phyloP scores from a whole-genome alignment of 768 basidiomycete species.

The Clavulina sp. region DNA sequence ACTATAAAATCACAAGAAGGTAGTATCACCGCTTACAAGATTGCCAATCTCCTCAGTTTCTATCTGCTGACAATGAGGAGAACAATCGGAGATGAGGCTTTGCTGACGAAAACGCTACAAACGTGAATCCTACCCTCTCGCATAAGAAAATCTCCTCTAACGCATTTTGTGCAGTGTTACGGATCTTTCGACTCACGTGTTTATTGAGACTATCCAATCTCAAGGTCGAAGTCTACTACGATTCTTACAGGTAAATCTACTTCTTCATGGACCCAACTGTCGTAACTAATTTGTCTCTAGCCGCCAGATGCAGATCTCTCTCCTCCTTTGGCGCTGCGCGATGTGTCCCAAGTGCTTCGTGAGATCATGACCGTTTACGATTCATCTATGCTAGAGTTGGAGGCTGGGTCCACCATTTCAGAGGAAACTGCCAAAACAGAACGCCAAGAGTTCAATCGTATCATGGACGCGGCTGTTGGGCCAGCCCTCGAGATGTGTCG shows the following conservation, averaged over 20 bases:
- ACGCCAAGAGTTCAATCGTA: slow-evolving; percentile 32
- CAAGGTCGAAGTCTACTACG: slow-evolving; percentile 48
- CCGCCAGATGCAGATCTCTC: slow-evolving; percentile 41
- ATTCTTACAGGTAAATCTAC: slow-evolving; percentile 25
- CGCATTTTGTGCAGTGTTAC: slow-evolving; percentile 39
- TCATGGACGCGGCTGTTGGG: slow-evolving; percentile 71
- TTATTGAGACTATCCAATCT: slow-evolving; percentile 73
- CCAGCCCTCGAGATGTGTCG: slow-evolving; percentile 66
- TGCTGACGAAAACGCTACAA: slow-evolving; percentile 55
- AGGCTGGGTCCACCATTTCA: slow-evolving; percentile 22
- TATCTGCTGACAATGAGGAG: slow-evolving; percentile 84
- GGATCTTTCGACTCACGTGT: slow-evolving; percentile 60
- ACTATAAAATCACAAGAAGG: slow-evolving; percentile 89
- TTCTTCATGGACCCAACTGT: background rate
- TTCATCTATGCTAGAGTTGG: slow-evolving; percentile 60
- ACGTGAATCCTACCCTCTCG: slow-evolving; percentile 36
- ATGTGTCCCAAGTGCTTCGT: slow-evolving; percentile 66
- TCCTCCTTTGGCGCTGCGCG: slow-evolving; percentile 63
- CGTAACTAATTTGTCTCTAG: slow-evolving; percentile 9
- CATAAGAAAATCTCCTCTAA: no score
- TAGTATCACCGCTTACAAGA: slow-evolving; percentile 78
- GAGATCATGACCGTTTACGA: slow-evolving; percentile 84
- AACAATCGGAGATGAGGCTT: slow-evolving; percentile 72
- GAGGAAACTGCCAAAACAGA: slow-evolving; percentile 3
- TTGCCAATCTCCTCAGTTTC: slow-evolving; percentile 89